Percentiles rank a stretch among this genome's conserved stretches.
Conservation (phyloP, 2,329 filamentous ascomycete species). For the Trichothecium sympodiale region DNA sequence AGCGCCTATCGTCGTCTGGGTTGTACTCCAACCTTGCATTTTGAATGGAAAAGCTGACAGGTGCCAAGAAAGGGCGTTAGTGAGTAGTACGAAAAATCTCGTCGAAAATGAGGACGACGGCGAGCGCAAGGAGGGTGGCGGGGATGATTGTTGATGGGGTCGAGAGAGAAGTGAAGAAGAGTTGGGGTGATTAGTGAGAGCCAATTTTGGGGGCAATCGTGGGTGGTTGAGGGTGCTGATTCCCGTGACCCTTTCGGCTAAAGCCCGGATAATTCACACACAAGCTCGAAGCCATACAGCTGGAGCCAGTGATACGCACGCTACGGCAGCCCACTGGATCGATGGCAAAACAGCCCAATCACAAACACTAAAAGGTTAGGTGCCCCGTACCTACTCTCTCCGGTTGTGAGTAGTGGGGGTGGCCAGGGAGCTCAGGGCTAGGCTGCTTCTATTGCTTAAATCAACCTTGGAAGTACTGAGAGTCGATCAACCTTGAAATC, state of each 20-base stretch:
- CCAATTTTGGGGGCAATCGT: too few relatives aligned
- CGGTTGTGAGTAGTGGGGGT: too few relatives aligned
- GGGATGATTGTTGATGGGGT: not conserved
- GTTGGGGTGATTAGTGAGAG: not conserved
- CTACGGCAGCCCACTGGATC: too few relatives aligned
- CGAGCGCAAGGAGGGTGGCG: not conserved
- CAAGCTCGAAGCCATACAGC: too few relatives aligned
- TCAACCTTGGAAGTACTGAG: too few relatives aligned
- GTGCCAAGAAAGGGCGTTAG: not conserved
- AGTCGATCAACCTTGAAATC: too few relatives aligned
- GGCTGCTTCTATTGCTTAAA: too few relatives aligned
- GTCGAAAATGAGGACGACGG: not conserved
- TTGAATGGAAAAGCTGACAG: conserved; percentile 8
- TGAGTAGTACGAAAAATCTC: not conserved
- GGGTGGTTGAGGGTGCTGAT: not conserved
- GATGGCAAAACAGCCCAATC: too few relatives aligned
- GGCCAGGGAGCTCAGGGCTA: too few relatives aligned
- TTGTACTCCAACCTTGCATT: conserved; percentile 25
- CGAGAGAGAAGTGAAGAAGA: not conserved
- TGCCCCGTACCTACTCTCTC: too few relatives aligned
- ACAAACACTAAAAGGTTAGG: too few relatives aligned
- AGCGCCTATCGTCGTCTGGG: conserved; percentile 26
- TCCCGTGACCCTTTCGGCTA: conserved; percentile 5
- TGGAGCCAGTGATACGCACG: too few relatives aligned
- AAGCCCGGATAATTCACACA: conserved; percentile 5